A percentile compares a stretch with the other conserved stretches of the same genome.
Conservation (phyloP, 2,329 filamentous ascomycete genomes). For the Fusarium haematococcum region DNA sequence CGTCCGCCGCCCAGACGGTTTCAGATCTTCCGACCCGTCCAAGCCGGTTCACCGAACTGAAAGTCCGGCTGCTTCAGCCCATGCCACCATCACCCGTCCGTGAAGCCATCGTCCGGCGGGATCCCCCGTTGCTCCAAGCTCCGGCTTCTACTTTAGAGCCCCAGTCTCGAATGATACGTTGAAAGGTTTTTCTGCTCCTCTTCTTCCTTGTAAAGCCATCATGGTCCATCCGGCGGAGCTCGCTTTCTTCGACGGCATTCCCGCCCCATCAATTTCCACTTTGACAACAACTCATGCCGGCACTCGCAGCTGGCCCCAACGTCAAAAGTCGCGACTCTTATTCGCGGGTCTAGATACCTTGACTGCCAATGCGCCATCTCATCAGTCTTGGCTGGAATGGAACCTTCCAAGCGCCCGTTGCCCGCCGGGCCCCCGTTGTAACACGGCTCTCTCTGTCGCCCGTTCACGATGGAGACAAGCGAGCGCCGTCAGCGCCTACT, state of each 20-base stretch:
- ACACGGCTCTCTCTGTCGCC: background rate
- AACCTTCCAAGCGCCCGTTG: background rate
- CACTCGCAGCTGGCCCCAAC: constrained; percentile 15
- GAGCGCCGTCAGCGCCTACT: background rate
- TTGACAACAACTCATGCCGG: constrained; percentile 37
- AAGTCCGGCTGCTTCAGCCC: constrained; percentile 4
- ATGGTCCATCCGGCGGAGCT: constrained; percentile 26
- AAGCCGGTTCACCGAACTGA: constrained; percentile 1
- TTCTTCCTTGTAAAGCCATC: constrained; percentile 8
- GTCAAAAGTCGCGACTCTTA: background rate
- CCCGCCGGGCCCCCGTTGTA: background rate
- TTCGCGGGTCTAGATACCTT: background rate
- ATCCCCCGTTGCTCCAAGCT: background rate
- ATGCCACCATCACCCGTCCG: background rate
- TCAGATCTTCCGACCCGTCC: constrained; percentile 21
- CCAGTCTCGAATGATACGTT: background rate
- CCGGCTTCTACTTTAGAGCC: background rate
- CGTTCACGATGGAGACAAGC: constrained; percentile 1
- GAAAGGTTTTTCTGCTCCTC: constrained; percentile 17
- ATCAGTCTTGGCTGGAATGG: background rate
- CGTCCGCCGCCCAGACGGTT: constrained; percentile 14
- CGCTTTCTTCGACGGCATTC: constrained; percentile 23
- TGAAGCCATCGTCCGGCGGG: background rate
- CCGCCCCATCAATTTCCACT: constrained; percentile 40
- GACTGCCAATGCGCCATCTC: background rate